Conservation (phyloP, 2,329 filamentous ascomycete species). For the Aspergillus vadensis region DNA sequence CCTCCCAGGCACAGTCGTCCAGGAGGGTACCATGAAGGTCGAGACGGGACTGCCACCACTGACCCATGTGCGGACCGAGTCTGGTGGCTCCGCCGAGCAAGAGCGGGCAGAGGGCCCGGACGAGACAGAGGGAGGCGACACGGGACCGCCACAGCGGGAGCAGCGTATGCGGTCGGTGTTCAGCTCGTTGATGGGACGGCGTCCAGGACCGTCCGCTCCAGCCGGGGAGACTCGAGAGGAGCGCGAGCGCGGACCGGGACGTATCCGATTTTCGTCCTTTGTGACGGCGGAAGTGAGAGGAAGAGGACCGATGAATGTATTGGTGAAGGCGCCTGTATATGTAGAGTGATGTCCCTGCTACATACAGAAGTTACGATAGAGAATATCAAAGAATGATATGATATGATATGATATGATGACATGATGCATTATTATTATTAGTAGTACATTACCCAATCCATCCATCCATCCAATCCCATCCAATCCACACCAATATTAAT, state of each 20-base stretch:
- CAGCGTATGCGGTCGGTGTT: slow-evolving; percentile 45
- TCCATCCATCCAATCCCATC: neutral
- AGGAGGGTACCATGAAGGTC: slow-evolving; percentile 78
- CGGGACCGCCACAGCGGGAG: neutral
- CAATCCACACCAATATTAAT: neutral
- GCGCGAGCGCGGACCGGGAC: slow-evolving; percentile 34
- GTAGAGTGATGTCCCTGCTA: neutral
- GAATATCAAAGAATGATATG: neutral
- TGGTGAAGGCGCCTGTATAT: slow-evolving; percentile 74
- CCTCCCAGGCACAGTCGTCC: slow-evolving; percentile 70
- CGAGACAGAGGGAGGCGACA: slow-evolving; percentile 24
- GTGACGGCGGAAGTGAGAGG: slow-evolving; percentile 73
- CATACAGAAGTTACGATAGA: neutral
- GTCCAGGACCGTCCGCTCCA: slow-evolving; percentile 10
- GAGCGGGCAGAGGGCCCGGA: slow-evolving; percentile 10
- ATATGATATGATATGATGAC: neutral
- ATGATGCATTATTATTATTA: neutral
- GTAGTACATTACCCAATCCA: neutral
- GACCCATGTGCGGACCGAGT: slow-evolving; percentile 15
- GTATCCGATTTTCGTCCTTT: slow-evolving; percentile 75
- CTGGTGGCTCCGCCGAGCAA: slow-evolving; percentile 21
- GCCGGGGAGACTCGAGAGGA: slow-evolving; percentile 25
- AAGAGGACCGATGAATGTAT: slow-evolving; percentile 61
- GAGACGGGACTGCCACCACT: slow-evolving; percentile 69
- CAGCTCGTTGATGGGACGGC: slow-evolving; percentile 40